Conservation (phyloP, 805 yeast genomes). For the Tanozyma kutaoensis region DNA sequence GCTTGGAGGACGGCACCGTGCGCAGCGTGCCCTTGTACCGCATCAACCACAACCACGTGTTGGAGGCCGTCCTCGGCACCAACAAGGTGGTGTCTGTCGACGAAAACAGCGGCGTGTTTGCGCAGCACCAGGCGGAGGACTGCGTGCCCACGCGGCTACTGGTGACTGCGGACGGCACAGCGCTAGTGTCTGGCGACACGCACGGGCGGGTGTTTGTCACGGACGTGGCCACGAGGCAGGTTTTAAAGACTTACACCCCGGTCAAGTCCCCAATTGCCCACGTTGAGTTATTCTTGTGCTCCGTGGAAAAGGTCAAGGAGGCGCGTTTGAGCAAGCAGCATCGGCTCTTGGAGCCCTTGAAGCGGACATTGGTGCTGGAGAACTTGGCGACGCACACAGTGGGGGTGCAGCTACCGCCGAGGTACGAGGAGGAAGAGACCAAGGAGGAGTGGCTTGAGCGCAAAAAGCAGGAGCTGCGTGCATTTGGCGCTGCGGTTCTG, state of each 20-base stretch:
- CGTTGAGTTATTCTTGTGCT: conserved; percentile 11
- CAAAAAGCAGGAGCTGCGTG: conserved; percentile 37
- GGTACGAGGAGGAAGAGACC: conserved; percentile 14
- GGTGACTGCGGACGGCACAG: conserved; percentile 64
- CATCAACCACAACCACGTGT: conserved; percentile 19
- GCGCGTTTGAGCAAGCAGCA: conserved; percentile 18
- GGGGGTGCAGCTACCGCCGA: conserved; percentile 21
- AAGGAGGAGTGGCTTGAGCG: conserved; percentile 36
- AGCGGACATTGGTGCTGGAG: conserved; percentile 38
- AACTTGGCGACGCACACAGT: conserved; percentile 29
- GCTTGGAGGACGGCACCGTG: conserved; percentile 50
- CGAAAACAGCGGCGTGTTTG: conserved; percentile 39
- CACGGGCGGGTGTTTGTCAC: conserved; percentile 54
- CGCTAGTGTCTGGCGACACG: conserved; percentile 59
- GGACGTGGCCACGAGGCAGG: conserved; percentile 62
- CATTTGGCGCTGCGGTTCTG: conserved; percentile 18
- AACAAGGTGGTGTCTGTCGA: conserved; percentile 37
- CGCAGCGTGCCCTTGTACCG: conserved; percentile 40
- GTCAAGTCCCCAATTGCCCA: conserved; percentile 22
- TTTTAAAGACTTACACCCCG: no score
- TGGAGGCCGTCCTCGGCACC: conserved; percentile 51
- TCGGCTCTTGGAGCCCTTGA: conserved; percentile 48
- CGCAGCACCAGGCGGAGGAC: conserved; percentile 25
- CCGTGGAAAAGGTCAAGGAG: conserved; percentile 7
- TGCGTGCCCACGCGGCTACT: conserved; percentile 36